phyloP scores from a whole-genome alignment of 176 grass and related monocot species.

The Avena eriantha region DNA sequence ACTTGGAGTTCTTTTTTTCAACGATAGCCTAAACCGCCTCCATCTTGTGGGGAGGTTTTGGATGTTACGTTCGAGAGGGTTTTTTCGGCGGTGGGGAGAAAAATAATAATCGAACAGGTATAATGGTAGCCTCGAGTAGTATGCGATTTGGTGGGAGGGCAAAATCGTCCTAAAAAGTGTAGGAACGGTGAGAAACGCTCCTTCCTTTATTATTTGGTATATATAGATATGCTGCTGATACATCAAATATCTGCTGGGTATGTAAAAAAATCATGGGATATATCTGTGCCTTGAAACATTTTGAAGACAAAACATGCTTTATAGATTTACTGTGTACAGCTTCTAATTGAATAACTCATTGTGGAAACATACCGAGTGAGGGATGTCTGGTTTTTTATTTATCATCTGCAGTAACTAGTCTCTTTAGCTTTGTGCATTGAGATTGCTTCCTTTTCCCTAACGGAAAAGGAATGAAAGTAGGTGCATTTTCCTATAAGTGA shows the following conservation, averaged over 20 bases:
- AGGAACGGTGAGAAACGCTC: too few relatives aligned
- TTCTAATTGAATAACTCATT: slow-evolving; percentile 28
- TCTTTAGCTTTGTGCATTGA: background rate
- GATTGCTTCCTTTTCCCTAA: background rate
- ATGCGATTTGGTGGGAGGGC: too few relatives aligned
- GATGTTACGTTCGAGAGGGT: too few relatives aligned
- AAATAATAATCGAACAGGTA: too few relatives aligned
- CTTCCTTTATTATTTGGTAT: too few relatives aligned
- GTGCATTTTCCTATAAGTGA: background rate
- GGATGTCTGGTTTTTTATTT: background rate
- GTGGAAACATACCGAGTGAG: background rate
- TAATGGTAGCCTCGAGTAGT: too few relatives aligned
- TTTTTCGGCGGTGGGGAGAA: too few relatives aligned
- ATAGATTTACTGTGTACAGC: background rate
- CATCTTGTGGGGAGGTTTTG: too few relatives aligned
- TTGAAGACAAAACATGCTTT: slow-evolving; percentile 17
- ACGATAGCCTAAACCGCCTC: too few relatives aligned
- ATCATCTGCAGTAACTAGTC: background rate
- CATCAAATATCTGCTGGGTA: slow-evolving; percentile 25
- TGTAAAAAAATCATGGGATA: background rate
- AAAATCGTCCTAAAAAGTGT: too few relatives aligned
- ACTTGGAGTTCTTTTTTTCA: too few relatives aligned
- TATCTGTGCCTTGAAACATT: slow-evolving; percentile 14
- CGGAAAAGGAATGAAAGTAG: slow-evolving; percentile 2
- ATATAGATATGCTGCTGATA: background rate